Evolutionary conservation across 2,329 filamentous ascomycete genomes (phyloP).

Genomic region (Zasmidium citrigriseum): DNA sequence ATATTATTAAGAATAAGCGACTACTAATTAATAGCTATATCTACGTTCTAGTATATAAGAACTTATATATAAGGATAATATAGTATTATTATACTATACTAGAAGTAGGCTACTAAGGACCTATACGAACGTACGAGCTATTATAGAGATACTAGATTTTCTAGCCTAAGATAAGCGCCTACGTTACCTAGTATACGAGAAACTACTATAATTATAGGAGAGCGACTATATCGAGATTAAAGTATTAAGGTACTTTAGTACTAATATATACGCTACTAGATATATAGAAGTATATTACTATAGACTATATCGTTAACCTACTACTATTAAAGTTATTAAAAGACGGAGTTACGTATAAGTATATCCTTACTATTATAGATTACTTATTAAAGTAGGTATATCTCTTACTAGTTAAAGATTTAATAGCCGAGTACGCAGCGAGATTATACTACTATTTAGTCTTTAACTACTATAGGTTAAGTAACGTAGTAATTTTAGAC

Average conservation of each 20-base stretch:
- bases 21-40: not conserved
- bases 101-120: not conserved
- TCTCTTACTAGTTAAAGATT: not conserved
- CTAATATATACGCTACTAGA: not conserved
- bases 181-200: too few species aligned
- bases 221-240: not conserved
- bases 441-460: not conserved
- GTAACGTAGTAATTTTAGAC: not conserved
- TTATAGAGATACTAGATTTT: not conserved
- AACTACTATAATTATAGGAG: not conserved
- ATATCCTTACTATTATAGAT: not conserved
- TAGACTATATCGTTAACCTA: not conserved
- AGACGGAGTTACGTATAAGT: too few species aligned
- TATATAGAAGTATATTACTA: not conserved
- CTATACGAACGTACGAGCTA: not conserved
- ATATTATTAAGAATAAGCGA: not conserved
- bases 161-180: not conserved
- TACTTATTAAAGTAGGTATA: not conserved
- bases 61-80: not conserved
- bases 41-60: not conserved
- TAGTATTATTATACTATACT: not conserved
- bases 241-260: not conserved
- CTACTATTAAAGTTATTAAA: not conserved
- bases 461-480: not conserved
- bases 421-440: not conserved